phyloP scores from a whole-genome alignment of 108 stramenopile species.

The Epipyxis sp. region DNA sequence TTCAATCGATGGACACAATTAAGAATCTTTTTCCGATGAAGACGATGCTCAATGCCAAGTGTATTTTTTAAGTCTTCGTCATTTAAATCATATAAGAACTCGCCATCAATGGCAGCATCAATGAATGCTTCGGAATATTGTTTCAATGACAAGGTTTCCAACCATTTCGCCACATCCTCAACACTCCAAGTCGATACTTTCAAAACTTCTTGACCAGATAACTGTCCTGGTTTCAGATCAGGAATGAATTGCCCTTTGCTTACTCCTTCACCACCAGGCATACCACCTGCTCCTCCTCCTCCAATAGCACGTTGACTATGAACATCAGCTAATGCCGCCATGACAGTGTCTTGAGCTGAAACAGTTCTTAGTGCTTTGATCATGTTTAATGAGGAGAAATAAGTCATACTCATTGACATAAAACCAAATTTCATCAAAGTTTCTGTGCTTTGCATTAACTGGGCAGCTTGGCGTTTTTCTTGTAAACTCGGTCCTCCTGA shows the following conservation, averaged over 20 bases:
- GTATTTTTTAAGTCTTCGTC: constrained; percentile 80
- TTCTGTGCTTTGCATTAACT: constrained; percentile 78
- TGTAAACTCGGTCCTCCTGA: constrained; percentile 50
- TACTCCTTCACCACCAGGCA: neutral
- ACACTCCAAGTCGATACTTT: constrained; percentile 73
- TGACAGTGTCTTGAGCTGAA: constrained; percentile 62
- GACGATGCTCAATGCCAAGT: constrained; percentile 76
- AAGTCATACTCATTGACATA: constrained; percentile 81
- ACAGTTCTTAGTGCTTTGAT: constrained; percentile 78
- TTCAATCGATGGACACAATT: constrained; percentile 57
- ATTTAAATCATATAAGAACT: constrained; percentile 75
- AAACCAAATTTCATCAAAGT: constrained; percentile 86
- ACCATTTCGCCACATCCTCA: constrained; percentile 75
- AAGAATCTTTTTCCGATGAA: constrained; percentile 84
- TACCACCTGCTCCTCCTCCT: neutral
- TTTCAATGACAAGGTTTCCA: constrained; percentile 65
- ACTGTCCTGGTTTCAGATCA: constrained; percentile 52
- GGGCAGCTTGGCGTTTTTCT: constrained; percentile 69
- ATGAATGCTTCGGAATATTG: constrained; percentile 74
- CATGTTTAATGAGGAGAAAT: constrained; percentile 81
- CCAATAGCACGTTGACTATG: constrained; percentile 21
- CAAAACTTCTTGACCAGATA: constrained; percentile 53
- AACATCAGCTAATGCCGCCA: constrained; percentile 41
- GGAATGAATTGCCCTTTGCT: constrained; percentile 40
- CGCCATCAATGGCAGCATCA: constrained; percentile 77